Evolutionary conservation across 345 rosid species (phyloP).

Genomic region (Syzygium aromaticum): DNA sequence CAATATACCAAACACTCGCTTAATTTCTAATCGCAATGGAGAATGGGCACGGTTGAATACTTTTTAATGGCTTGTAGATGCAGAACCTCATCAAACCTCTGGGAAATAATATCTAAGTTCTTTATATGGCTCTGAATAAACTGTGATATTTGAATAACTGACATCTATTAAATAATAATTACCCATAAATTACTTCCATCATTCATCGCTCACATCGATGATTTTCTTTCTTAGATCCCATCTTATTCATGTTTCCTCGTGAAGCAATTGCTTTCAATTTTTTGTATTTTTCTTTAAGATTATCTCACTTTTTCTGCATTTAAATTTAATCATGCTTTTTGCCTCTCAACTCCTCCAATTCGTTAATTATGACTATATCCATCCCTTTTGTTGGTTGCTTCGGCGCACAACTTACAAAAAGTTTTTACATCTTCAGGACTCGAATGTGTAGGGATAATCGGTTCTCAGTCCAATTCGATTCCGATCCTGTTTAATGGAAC

Average conservation of each 20-base stretch:
- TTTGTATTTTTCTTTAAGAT: neutral
- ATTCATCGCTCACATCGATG: neutral
- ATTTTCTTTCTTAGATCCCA: rapidly evolving
- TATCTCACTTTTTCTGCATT: neutral
- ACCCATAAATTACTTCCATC: neutral
- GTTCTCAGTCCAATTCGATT: too few species aligned
- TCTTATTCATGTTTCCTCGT: rapidly evolving
- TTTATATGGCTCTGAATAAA: neutral
- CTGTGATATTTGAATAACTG: neutral
- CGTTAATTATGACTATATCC: rapidly evolving
- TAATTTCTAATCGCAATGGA: neutral
- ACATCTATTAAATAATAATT: neutral
- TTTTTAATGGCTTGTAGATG: neutral
- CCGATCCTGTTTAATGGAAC: too few species aligned
- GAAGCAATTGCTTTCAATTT: neutral
- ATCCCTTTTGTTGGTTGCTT: neutral
- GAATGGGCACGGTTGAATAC: neutral
- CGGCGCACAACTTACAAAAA: neutral
- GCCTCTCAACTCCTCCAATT: rapidly evolving
- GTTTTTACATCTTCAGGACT: neutral
- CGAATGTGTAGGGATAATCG: neutral
- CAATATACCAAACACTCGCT: neutral
- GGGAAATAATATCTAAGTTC: rapidly evolving
- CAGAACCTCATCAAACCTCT: rapidly evolving
- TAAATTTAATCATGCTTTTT: neutral